phyloP scores from a whole-genome alignment of 805 yeast species.

The Candida sphagnicola region DNA sequence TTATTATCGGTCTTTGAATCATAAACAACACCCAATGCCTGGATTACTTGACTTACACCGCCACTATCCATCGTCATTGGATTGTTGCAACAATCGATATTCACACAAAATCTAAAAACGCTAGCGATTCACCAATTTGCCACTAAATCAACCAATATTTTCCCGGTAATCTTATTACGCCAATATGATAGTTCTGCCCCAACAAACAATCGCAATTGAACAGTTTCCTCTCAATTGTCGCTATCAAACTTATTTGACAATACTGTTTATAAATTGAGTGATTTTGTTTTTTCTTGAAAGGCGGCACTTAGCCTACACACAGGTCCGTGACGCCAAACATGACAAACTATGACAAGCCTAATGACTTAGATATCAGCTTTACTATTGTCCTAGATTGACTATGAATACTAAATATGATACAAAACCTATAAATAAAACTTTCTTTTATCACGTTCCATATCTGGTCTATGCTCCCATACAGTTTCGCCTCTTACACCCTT shows the following conservation, averaged over 20 bases:
- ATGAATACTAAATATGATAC: background rate
- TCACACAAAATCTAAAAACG: background rate
- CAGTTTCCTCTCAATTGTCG: background rate
- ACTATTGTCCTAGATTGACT: too few relatives aligned
- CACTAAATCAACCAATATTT: background rate
- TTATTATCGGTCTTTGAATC: constrained; percentile 59
- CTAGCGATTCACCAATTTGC: too few relatives aligned
- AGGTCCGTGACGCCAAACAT: background rate
- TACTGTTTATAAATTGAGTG: constrained; percentile 1
- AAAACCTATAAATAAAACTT: constrained; percentile 68
- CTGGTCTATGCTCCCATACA: constrained; percentile 95
- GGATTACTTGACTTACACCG: constrained; percentile 70
- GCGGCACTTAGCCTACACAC: background rate
- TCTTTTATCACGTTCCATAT: constrained; percentile 94
- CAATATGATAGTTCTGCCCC: background rate
- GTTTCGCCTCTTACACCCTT: constrained; percentile 88
- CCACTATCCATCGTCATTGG: constrained; percentile 51
- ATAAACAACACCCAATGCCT: constrained; percentile 74
- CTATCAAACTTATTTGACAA: background rate
- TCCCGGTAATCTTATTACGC: background rate
- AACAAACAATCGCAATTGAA: background rate
- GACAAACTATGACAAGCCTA: background rate
- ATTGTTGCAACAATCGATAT: background rate
- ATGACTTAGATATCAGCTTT: background rate
- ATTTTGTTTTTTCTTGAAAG: constrained; percentile 3